Base-by-base conservation (phyloP, 2,329 filamentous ascomycete genomes). In the Whalleya microplaca region DNA sequence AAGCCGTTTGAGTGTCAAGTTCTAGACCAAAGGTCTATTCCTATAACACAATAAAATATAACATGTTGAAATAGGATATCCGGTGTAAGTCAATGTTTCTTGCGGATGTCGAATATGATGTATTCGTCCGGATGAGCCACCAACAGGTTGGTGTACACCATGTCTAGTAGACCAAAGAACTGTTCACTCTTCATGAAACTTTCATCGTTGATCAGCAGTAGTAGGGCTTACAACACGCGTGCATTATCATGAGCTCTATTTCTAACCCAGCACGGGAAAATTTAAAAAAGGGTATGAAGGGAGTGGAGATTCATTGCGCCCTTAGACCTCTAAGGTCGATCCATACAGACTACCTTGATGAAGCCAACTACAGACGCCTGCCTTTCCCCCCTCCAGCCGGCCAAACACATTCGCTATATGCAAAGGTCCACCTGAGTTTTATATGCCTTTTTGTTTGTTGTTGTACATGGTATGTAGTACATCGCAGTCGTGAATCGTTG, bases 391-490 rank as follows among this genome's bases (percentile, higher is more conserved):
- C 21, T 46, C 54, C 53, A 43, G 41, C 55, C 48, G 32, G 51
- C 51, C 50, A 56, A 53, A 55, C 53, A 55, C 54, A 41, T 64
- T n/a, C 54, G 59, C 61, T 61, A 50, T 65, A 66, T 67, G 60
- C 64, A 67, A 63, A 58, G 41, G 46, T 48, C 53, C 56, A 58
- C 51, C 58, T 48, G 58, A 58, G 59, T 52, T 57, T 56, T 63
- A 58, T 58, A 55, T 56, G 45, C 48, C 54, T 59, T 52, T 62
- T 58, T 50, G 53, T 64, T 53, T 20, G 56, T 45, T 63, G 58
- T 56, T 64, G 60, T 68, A 67, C 61, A 64, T 61, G 44, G 45
- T 59, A 49, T 64, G 66, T 69, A 50, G 63, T 67, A 68, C 67
- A 69, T 66, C 65, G 53, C 59, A 58, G 61, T 66, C 66, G 56